phyloP scores from a whole-genome alignment of 163 green algal genomes.

The Volvox carteri region DNA sequence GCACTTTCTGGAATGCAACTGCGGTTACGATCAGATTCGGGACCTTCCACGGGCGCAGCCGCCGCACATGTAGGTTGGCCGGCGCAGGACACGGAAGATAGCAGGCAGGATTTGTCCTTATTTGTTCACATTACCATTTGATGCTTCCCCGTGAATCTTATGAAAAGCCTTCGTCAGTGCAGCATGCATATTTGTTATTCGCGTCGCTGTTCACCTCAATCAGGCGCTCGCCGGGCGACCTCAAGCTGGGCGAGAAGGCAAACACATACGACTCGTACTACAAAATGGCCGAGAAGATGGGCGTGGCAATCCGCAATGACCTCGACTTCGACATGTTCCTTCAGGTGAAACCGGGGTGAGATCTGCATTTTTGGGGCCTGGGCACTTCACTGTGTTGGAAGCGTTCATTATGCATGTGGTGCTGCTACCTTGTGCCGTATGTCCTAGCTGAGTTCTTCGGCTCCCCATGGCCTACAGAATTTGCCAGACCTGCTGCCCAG shows the following conservation, averaged over 20 bases:
- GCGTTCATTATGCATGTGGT: too few relatives aligned
- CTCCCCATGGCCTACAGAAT: constrained; percentile 54
- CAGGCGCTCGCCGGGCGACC: not conserved
- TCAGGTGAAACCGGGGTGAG: constrained; percentile 19
- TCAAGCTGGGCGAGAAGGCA: constrained; percentile 19
- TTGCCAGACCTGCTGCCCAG: constrained; percentile 74
- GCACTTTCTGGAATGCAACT: constrained; percentile 51
- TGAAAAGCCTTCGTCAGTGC: too few relatives aligned
- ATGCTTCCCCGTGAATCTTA: too few relatives aligned
- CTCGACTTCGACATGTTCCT: constrained; percentile 57
- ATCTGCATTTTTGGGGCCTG: too few relatives aligned
- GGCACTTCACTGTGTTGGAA: too few relatives aligned
- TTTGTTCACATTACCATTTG: too few relatives aligned
- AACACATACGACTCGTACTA: constrained; percentile 45
- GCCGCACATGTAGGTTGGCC: not conserved
- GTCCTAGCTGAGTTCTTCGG: too few relatives aligned
- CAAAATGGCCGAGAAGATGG: constrained; percentile 57
- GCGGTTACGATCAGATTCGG: constrained; percentile 45
- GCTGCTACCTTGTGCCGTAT: too few relatives aligned
- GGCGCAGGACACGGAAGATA: too few relatives aligned
- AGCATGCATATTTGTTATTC: not conserved
- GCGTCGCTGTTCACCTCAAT: too few relatives aligned
- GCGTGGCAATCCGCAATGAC: constrained; percentile 40
- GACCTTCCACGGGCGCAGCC: not conserved
- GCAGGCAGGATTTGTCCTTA: too few relatives aligned